Base-by-base conservation (phyloP, 805 yeast species). In the Tetrapisispora taiwanensis region DNA sequence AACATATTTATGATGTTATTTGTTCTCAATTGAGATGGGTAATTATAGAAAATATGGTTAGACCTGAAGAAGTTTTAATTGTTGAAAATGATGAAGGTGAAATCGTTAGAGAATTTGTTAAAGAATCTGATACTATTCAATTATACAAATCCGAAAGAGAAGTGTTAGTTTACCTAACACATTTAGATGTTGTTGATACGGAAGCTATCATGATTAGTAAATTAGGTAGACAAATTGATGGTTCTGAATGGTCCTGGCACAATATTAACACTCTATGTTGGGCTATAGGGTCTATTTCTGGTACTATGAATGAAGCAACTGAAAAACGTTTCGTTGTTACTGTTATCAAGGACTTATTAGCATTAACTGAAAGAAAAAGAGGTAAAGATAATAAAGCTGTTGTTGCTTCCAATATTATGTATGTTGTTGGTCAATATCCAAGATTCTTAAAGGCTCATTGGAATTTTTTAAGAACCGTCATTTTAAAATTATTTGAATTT, bases 11-110 rank as follows among this genome's bases (percentile, higher is more conserved):
- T 60, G 70, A 78, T n/a, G 75, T 76, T 22, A 71, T 92, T 36
- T 74, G 92, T 53, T 81, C 96, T 4, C 80, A 80, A 58, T 73
- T 92, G 56, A 79, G 99, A 66, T 71, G 83, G 48, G 95, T 94
- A n/a, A 82, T 92, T 60, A 92, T 92, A 57, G 97, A 89, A 66
- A 84, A 84, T 57, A 92, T 92, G 98, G 98, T 86, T 1, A 80
- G 95, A 63, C 99, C 99, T 3, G 98, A 92, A 66, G 99, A 92
- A 68, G 98, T 92, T 44, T 73, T 92, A 46, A 78, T 92, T 68
- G 97, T 89, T 41, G 97, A 92, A 66, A 90, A 90, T 62, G 99
- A 92, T 66, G 99, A 92, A 68, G 98, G 98, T 55, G 98, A 92
- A 69, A 90, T 92, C 63, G 98, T 92, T 37, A 79, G 99, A 59